These are phyloP conservation scores for Knufia fluminis DNA, from an alignment of 2,329 filamentous ascomycete species.

Conservation along the genomic window DNA sequence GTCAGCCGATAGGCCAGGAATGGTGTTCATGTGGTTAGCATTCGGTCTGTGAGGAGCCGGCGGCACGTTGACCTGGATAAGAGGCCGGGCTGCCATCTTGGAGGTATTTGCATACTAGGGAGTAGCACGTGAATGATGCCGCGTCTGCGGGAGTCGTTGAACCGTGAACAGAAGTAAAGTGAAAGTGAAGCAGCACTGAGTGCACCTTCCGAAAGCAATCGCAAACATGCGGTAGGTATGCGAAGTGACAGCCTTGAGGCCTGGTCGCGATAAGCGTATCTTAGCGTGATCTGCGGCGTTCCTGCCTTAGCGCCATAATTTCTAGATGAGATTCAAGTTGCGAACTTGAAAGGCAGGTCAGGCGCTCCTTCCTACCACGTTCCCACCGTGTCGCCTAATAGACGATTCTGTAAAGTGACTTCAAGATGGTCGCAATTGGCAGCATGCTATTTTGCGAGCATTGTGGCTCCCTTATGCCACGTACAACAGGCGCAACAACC, in stretches of 20 bases:
- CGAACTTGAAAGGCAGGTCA: no score
- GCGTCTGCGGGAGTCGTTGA: neutral
- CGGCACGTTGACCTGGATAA: slow-evolving; percentile 9
- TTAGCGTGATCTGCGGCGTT: neutral
- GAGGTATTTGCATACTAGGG: neutral
- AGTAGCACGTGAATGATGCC: neutral
- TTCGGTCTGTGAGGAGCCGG: neutral
- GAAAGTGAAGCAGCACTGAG: neutral
- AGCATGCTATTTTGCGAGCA: slow-evolving; percentile 87
- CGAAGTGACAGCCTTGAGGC: neutral
- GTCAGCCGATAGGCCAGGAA: slow-evolving; percentile 29
- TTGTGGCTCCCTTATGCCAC: slow-evolving; percentile 81
- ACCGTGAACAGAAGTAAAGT: neutral
- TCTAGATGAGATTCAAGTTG: neutral
- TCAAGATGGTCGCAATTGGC: slow-evolving; percentile 72
- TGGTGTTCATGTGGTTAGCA: neutral
- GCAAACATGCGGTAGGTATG: neutral
- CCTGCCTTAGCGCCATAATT: neutral
- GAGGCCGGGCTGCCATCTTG: slow-evolving; percentile 7
- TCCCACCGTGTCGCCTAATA: no score
- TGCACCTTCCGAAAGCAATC: no score
- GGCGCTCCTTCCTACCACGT: no score
- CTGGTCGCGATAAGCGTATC: neutral
- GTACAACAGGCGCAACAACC: slow-evolving; percentile 52
- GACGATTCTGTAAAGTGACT: no score